Conservation (phyloP, 1,139 yeast species). For the Petasospora fabianii region DNA sequence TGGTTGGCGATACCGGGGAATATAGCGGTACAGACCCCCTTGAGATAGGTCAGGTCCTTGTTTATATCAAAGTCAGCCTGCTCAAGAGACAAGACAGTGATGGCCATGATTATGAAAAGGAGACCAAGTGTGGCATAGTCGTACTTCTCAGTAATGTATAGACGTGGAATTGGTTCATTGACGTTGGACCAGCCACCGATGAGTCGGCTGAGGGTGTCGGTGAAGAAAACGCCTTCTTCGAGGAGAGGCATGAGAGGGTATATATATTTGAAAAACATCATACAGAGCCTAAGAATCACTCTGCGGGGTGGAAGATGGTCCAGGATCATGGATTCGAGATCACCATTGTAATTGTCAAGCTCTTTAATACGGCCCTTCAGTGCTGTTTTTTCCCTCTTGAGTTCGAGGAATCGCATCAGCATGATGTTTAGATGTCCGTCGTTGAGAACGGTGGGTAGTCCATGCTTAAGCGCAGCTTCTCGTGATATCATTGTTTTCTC, state of each 20-base stretch:
- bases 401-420: conserved; percentile 6
- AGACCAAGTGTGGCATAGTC: conserved; percentile 44
- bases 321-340: conserved; percentile 12
- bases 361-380: conserved; percentile 2
- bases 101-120: conserved; percentile 37
- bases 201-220: conserved; percentile 25
- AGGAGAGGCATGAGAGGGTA: too few relatives aligned
- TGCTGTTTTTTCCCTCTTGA: conserved; percentile 12
- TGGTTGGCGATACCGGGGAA: conserved; percentile 33
- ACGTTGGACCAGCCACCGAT: conserved; percentile 24
- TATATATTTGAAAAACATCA: too few relatives aligned
- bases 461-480: background rate
- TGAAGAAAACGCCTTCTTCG: too few relatives aligned
- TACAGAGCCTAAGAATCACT: too few relatives aligned
- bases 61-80: conserved; percentile 19
- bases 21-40: conserved; percentile 39
- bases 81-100: conserved; percentile 36
- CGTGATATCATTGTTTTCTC: conserved; percentile 7
- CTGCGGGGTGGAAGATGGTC: too few relatives aligned
- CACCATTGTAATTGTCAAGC: background rate
- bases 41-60: conserved; percentile 35
- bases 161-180: conserved; percentile 18
- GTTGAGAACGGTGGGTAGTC: background rate
- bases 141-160: conserved; percentile 33
- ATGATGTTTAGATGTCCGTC: background rate